These are phyloP conservation scores for Lathyrus tuberosus DNA, from an alignment of 306 rosid genomes.

Conservation along the genomic window DNA sequence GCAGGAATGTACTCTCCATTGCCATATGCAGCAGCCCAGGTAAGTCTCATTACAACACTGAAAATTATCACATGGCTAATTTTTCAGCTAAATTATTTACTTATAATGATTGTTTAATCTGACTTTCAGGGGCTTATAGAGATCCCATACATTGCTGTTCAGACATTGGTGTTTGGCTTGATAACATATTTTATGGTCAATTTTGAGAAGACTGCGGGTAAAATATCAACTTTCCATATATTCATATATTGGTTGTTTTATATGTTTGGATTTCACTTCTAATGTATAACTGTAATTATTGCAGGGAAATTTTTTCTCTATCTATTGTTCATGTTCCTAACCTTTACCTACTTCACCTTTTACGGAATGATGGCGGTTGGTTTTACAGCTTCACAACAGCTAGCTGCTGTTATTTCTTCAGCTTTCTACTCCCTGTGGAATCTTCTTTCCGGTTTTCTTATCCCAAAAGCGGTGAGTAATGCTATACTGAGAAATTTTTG, in stretches of 20 bases:
- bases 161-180: slow-evolving; percentile 69
- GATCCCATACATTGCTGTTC: slow-evolving; percentile 78
- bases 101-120: slow-evolving; percentile 17
- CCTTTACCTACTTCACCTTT: slow-evolving; percentile 92
- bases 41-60: slow-evolving; percentile 28
- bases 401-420: slow-evolving; percentile 87
- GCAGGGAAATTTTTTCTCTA: slow-evolving; percentile 84
- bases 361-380: slow-evolving; percentile 98
- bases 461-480: slow-evolving; percentile 78
- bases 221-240: slow-evolving; percentile 29
- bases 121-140: slow-evolving; percentile 78
- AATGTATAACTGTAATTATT: slow-evolving; percentile 25
- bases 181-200: slow-evolving; percentile 83
- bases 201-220: slow-evolving; percentile 70
- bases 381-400: slow-evolving; percentile 75
- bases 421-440: slow-evolving; percentile 97
- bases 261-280: background rate
- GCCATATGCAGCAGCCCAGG: slow-evolving; percentile 88
- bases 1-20: slow-evolving; percentile 93
- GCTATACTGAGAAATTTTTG: background rate
- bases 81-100: slow-evolving; percentile 4
- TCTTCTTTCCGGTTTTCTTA: slow-evolving; percentile 92
- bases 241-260: slow-evolving; percentile 7
- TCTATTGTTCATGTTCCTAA: slow-evolving; percentile 83
- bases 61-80: slow-evolving; percentile 11